A percentile compares a stretch with the other conserved stretches of the same genome.
Conservation (phyloP, 345 rosid genomes). For the Aegle marmelos region DNA sequence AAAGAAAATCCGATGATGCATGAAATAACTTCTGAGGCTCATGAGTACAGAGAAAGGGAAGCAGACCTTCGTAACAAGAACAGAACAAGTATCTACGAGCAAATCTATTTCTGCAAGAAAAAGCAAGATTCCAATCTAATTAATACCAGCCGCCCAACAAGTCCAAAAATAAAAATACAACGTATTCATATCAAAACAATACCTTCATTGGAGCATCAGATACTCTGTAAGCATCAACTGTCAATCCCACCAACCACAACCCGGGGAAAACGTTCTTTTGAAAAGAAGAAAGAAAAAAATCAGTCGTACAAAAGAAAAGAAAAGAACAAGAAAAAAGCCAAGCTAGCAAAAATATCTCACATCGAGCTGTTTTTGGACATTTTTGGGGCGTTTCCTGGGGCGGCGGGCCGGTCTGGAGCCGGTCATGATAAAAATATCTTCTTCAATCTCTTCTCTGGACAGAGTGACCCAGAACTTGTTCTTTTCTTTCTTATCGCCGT, state of each 20-base stretch:
- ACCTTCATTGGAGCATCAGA: slow-evolving; percentile 68
- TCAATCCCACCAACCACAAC: slow-evolving; percentile 71
- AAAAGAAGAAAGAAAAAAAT: not conserved
- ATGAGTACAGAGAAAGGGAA: not conserved
- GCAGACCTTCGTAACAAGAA: slow-evolving; percentile 15
- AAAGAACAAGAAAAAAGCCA: not conserved
- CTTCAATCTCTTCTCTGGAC: slow-evolving; percentile 87
- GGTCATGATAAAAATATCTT: slow-evolving; percentile 80
- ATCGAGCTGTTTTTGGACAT: slow-evolving; percentile 72
- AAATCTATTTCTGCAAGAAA: slow-evolving; percentile 29
- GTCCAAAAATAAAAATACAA: not conserved
- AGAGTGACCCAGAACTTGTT: slow-evolving; percentile 69
- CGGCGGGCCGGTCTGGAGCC: slow-evolving; percentile 79
- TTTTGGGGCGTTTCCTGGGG: slow-evolving; percentile 73
- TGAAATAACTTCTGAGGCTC: not conserved
- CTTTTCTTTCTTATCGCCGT: slow-evolving; percentile 55
- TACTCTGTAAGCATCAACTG: slow-evolving; percentile 67
- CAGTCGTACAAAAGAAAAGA: not conserved
- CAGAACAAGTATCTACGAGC: slow-evolving; percentile 1
- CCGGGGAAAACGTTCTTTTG: slow-evolving; percentile 75
- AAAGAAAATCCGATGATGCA: slow-evolving; percentile 2
- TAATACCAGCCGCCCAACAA: not conserved
- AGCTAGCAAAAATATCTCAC: slow-evolving; percentile 32
- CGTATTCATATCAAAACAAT: not conserved
- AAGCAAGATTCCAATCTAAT: slow-evolving; percentile 8